A percentile compares a stretch with the other conserved stretches of the same genome.
phyloP scores from a whole-genome alignment of 2,329 filamentous ascomycete species.

The Phaeomoniella chlamydospora region DNA sequence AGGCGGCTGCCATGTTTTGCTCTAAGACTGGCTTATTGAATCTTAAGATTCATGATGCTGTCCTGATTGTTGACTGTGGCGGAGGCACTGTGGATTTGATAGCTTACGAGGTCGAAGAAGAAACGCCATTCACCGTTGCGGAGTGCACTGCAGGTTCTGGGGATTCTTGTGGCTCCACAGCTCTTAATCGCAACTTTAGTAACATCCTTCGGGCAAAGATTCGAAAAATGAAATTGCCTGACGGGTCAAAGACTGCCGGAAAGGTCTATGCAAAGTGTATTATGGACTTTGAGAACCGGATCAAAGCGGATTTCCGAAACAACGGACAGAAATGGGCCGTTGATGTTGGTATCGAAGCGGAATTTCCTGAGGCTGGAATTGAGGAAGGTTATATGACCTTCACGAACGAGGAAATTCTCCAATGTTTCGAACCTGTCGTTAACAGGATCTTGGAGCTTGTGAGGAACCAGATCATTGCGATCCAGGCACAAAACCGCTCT shows the following conservation, averaged over 20 bases:
- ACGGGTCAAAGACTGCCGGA: conserved; percentile 92
- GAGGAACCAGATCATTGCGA: conserved; percentile 95
- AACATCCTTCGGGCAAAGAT: conserved; percentile 97
- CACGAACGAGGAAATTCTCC: conserved; percentile 95
- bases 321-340: conserved; percentile 99
- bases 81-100: conserved; percentile 98
- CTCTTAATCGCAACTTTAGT: conserved; percentile 93
- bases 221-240: conserved; percentile 95
- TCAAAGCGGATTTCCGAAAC: conserved; percentile 99
- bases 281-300: conserved; percentile 99
- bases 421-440: conserved; percentile 97
- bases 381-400: conserved; percentile 99
- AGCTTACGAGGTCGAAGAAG: conserved; percentile 95
- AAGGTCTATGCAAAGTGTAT: conserved; percentile 98
- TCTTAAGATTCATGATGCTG: conserved; percentile 96
- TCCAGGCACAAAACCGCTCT: conserved; percentile 88
- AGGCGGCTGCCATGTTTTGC: conserved; percentile 94
- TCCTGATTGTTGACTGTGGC: conserved; percentile 94
- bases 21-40: conserved; percentile 93
- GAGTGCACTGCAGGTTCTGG: conserved; percentile 96
- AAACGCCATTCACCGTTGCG: conserved; percentile 89
- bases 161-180: conserved; percentile 96
- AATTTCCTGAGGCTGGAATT: conserved; percentile 93
- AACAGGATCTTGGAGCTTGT: conserved; percentile 94
- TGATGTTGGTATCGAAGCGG: conserved; percentile 94